Conservation (phyloP, 768 basidiomycete genomes). For the Hortiboletus flavorubellus region DNA sequence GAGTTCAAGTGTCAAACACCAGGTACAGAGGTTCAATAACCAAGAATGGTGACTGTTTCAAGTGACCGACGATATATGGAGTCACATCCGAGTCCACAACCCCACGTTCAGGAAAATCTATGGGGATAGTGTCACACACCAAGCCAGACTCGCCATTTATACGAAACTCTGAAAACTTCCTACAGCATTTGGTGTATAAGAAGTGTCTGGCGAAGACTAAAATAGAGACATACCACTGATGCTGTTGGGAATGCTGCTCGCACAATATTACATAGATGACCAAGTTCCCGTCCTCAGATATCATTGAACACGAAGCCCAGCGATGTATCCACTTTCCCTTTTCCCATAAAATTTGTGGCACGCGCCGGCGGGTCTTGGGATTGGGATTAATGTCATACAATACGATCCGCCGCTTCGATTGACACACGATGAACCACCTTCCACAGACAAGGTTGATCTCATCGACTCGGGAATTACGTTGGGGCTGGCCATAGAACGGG, state of each 20-base stretch:
- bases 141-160: no score
- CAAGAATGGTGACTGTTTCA: no score
- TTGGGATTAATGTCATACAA: not conserved
- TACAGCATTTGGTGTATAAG: not conserved
- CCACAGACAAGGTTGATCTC: not conserved
- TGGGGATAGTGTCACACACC: no score
- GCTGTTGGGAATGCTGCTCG: not conserved
- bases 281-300: not conserved
- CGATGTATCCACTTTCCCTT: not conserved
- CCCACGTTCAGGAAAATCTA: no score
- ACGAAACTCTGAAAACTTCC: not conserved
- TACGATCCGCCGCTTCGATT: not conserved
- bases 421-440: conserved; percentile 1
- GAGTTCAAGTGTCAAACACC: no score
- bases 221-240: not conserved
- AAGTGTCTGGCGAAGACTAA: not conserved
- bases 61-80: no score
- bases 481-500: not conserved
- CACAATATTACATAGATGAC: not conserved
- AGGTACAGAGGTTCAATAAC: no score
- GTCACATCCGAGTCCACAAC: no score
- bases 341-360: not conserved
- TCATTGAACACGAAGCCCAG: not conserved
- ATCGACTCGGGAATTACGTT: not conserved
- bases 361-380: no score